Percentiles rank a stretch among this genome's conserved stretches.
phyloP scores from a whole-genome alignment of 2,329 filamentous ascomycete genomes.

The Sclerotinia subarctica region DNA sequence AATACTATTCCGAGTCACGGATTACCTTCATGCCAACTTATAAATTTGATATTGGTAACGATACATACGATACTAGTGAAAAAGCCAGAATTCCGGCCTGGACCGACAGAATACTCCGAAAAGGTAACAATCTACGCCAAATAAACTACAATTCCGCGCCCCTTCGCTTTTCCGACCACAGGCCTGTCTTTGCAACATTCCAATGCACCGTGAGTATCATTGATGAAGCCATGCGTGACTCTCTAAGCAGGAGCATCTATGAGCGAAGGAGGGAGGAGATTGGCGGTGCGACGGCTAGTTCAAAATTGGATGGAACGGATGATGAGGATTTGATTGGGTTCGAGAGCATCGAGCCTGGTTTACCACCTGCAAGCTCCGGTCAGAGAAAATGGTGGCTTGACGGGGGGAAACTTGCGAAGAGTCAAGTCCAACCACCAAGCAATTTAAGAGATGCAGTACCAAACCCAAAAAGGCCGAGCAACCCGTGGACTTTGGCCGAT shows the following conservation, averaged over 20 bases:
- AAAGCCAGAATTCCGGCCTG: slow-evolving; percentile 94
- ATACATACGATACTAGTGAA: slow-evolving; percentile 87
- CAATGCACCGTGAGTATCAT: slow-evolving; percentile 78
- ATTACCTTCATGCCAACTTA: slow-evolving; percentile 93
- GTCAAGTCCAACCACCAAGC: slow-evolving; percentile 56
- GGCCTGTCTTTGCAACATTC: slow-evolving; percentile 91
- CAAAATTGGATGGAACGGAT: slow-evolving; percentile 59
- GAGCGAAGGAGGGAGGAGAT: slow-evolving; percentile 62
- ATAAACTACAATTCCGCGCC: slow-evolving; percentile 78
- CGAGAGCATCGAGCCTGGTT: slow-evolving; percentile 76
- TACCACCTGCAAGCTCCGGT: slow-evolving; percentile 65
- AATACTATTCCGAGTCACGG: slow-evolving; percentile 83
- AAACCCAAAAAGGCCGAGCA: slow-evolving; percentile 72
- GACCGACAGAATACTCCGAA: slow-evolving; percentile 90
- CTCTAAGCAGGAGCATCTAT: slow-evolving; percentile 73
- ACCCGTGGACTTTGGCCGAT: slow-evolving; percentile 72
- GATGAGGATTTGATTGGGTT: slow-evolving; percentile 81
- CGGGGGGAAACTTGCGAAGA: slow-evolving; percentile 67
- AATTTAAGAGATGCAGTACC: slow-evolving; percentile 61
- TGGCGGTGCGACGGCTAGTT: slow-evolving; percentile 58
- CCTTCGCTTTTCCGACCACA: slow-evolving; percentile 87
- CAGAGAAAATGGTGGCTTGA: slow-evolving; percentile 70
- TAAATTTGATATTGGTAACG: slow-evolving; percentile 86
- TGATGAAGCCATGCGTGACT: slow-evolving; percentile 69
- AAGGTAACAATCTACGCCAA: slow-evolving; percentile 79